Base-by-base conservation (phyloP, 306 rosid species). In the Castanea mollissima region DNA sequence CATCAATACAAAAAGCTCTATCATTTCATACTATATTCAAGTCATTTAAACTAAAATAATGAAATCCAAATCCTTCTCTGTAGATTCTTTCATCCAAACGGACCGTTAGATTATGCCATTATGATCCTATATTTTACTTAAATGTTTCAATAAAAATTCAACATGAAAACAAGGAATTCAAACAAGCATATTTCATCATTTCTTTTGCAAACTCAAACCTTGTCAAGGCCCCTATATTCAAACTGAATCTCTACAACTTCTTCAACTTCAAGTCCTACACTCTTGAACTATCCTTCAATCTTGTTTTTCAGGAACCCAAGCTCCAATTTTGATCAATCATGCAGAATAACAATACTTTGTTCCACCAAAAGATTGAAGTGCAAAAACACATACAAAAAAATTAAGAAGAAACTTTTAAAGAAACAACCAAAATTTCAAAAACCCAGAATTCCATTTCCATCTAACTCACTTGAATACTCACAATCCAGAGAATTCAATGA, bases 371-470 rank as follows among this genome's bases (percentile, higher is more conserved):
- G 4, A 59, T 27, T 10, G 49, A 71, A n/a, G 32, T 54, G 41
- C 15, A 25, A 54, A 34, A 64, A 20, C 19, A 2, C n/a, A 18
- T 13, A 55, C 54, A 49, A 2, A 20, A 77, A 77, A 5, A 4
- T 21, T 21, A 35, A 59, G 38, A 62, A 5, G 44, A 15, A 31
- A 51, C 25, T 38, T 3, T 55, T 34, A 8, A n/a, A 63, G 21
- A 18, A 63, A 14, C 70, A 29, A 15, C 1, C 70, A 31, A 31
- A 20, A 2, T 31, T 31, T 35, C 70, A 14, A 59, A 75, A 70
- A 58, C 76, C 56, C 69, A 69, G 44, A 49, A 75, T 56, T 54
- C 71, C 71, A 70, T 75, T 81, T 65, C 59, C 70, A 19, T 23
- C 46, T 27, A 14, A 32, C 9, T 67, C 23, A 1, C 49, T 6